Percentiles rank a stretch among this genome's conserved stretches.
These are phyloP conservation scores for Flaveria brownii DNA, from an alignment of 129 eudicot genomes.

Conservation along the genomic window DNA sequence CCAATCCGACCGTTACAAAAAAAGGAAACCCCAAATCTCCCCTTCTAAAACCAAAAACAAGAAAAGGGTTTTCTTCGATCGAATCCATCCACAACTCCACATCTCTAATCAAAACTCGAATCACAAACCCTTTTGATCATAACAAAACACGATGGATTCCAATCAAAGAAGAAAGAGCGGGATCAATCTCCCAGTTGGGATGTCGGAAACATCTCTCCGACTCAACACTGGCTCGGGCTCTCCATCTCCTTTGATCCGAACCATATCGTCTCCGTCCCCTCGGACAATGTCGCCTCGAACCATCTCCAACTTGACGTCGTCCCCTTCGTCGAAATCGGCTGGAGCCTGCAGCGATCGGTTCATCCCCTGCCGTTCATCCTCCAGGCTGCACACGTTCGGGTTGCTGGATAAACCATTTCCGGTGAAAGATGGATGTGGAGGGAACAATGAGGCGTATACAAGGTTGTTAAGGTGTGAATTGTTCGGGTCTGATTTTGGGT, in stretches of 20 bases:
- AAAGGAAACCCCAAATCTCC: slow-evolving; percentile 27
- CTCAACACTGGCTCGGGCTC: slow-evolving; percentile 53
- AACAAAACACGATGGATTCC: slow-evolving; percentile 44
- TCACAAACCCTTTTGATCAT: background rate
- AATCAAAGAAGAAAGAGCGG: slow-evolving; percentile 88
- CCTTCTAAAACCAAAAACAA: background rate
- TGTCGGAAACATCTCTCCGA: slow-evolving; percentile 81
- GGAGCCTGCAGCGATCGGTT: slow-evolving; percentile 87
- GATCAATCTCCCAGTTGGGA: slow-evolving; percentile 78
- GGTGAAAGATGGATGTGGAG: slow-evolving; percentile 61
- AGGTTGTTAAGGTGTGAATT: slow-evolving; percentile 74
- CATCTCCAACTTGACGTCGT: slow-evolving; percentile 51
- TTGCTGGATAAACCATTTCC: slow-evolving; percentile 67
- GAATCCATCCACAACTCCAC: background rate
- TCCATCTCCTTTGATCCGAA: slow-evolving; percentile 41
- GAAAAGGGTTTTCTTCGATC: slow-evolving; percentile 19
- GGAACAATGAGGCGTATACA: slow-evolving; percentile 58
- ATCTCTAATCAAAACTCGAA: background rate
- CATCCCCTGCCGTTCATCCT: slow-evolving; percentile 88
- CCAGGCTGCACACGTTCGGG: slow-evolving; percentile 94
- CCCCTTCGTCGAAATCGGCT: slow-evolving; percentile 67
- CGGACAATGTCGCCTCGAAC: slow-evolving; percentile 61
- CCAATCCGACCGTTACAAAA: slow-evolving; percentile 40
- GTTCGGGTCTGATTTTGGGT: slow-evolving; percentile 93
- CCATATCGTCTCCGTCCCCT: slow-evolving; percentile 49